These are phyloP conservation scores for Hortaea werneckii DNA, from an alignment of 2,329 filamentous ascomycete species.

Conservation along the genomic window DNA sequence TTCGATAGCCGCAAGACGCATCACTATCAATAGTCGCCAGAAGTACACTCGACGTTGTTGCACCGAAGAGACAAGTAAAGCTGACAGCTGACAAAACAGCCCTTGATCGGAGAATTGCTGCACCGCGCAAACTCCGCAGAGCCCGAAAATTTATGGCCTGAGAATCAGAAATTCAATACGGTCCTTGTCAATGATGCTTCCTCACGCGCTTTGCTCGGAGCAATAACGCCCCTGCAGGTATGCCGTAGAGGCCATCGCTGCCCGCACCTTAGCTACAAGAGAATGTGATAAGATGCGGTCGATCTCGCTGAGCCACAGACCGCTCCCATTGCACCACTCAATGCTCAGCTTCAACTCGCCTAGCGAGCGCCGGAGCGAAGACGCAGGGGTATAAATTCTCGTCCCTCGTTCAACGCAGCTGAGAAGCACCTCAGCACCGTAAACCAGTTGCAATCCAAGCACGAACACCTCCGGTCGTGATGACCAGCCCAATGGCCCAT, in stretches of 20 bases:
- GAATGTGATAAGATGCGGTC: conserved; percentile 24
- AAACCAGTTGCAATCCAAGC: conserved; percentile 40
- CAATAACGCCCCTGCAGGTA: neutral
- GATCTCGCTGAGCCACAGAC: conserved; percentile 27
- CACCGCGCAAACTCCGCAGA: too few species aligned
- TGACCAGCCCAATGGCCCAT: conserved; percentile 64
- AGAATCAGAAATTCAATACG: too few species aligned
- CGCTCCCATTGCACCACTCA: conserved; percentile 20
- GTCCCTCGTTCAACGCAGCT: conserved; percentile 11
- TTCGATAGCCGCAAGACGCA: too few species aligned
- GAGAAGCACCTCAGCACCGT: conserved; percentile 31
- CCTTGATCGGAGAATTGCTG: too few species aligned
- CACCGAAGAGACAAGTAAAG: too few species aligned
- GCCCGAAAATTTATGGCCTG: too few species aligned
- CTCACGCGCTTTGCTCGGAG: too few species aligned
- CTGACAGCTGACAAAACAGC: too few species aligned
- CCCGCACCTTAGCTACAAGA: conserved; percentile 8
- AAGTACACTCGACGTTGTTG: too few species aligned
- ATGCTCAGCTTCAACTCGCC: conserved; percentile 16
- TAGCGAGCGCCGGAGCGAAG: conserved; percentile 20
- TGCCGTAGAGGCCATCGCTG: neutral
- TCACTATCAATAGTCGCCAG: too few species aligned
- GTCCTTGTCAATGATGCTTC: too few species aligned
- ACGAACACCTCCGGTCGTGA: conserved; percentile 59
- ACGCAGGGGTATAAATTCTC: conserved; percentile 12